Evolutionary conservation across 2,329 filamentous ascomycete genomes (phyloP), one percentile per base, ranked within the genome.

Genomic region (Xylaria digitata): DNA sequence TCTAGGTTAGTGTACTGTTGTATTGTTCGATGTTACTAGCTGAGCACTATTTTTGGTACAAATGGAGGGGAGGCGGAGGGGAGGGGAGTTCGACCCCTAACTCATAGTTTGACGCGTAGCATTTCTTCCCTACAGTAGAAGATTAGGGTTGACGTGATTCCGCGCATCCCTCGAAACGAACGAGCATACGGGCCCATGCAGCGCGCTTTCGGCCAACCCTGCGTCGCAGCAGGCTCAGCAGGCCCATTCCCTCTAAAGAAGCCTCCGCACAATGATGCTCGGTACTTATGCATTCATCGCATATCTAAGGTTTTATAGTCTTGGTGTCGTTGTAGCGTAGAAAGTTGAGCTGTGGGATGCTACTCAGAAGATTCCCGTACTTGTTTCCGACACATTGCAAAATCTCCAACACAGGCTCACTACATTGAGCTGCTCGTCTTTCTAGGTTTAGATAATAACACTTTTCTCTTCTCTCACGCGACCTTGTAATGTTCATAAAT

Each of bases 21-120:
- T 21, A 54, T 42, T 11, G 32, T 21, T 53, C 34, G n/a, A 50
- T 50, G 37, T 30, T 46, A 57, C 63, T 57, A 42, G 15, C 23
- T 11, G 34, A n/a, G 34, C 37, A 23, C 8, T 6, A 17, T 42
- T 21, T 13, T 49, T 42, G 50, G 56, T 37, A 34, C 49, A 11
- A 26, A 54, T 46, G 40, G 30, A 3, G 23, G 30, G n/a, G n/a
- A n/a, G n/a, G n/a, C n/a, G n/a, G 13, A 37, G 34, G 8, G 34
- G 8, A 9, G 34, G 34, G 11, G 6, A 11, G 6, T n/a, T 6
- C 45, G 13, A 30, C 34, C 34, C 45, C 32, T 59, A 15, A 40
- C 30, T 53, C 53, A 6, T 37, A 19, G 7, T 15, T 40, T 6
- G 42, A 43, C 48, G 62, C 55, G 21, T 60, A 48, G 9, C 55